Percentiles rank a stretch among this genome's conserved stretches.
Conservation (phyloP, 768 basidiomycete genomes). For the Gloeopeniophorella convolvens region DNA sequence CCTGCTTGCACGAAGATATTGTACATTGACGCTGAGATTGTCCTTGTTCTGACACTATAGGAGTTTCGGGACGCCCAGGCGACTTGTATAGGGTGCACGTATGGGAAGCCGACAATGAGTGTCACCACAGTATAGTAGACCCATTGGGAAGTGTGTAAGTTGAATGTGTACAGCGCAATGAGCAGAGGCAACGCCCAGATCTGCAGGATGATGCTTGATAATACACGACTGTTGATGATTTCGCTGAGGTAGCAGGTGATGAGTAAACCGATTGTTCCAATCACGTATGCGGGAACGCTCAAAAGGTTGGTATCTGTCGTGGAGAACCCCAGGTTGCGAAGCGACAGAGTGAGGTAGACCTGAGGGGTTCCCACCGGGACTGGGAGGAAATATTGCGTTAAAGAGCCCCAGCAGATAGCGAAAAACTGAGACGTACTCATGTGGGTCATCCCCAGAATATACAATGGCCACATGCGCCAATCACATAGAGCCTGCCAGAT, state of each 20-base stretch:
- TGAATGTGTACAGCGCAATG: slow-evolving; percentile 49
- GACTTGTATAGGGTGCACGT: slow-evolving; percentile 31
- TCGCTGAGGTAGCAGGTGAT: slow-evolving; percentile 44
- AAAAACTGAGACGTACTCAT: slow-evolving; percentile 35
- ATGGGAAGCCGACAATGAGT: slow-evolving; percentile 50
- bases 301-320: slow-evolving; percentile 60
- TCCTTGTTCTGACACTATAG: slow-evolving; percentile 50
- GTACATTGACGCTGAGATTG: slow-evolving; percentile 39
- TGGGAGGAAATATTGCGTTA: too few relatives aligned
- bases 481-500: slow-evolving; percentile 49
- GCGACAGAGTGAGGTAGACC: slow-evolving; percentile 56
- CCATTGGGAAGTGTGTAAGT: slow-evolving; percentile 44
- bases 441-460: slow-evolving; percentile 47
- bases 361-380: slow-evolving; percentile 56
- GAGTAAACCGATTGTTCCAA: slow-evolving; percentile 43
- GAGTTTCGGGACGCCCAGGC: slow-evolving; percentile 59
- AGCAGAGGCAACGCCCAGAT: slow-evolving; percentile 60
- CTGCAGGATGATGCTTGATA: slow-evolving; percentile 45
- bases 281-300: slow-evolving; percentile 49
- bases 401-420: slow-evolving; percentile 8
- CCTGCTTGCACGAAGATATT: slow-evolving; percentile 63
- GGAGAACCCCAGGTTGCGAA: slow-evolving; percentile 55
- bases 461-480: slow-evolving; percentile 63
- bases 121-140: slow-evolving; percentile 48
- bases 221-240: slow-evolving; percentile 48